A percentile compares a stretch with the other conserved stretches of the same genome.
Evolutionary conservation across 768 basidiomycete species (phyloP).

Genomic region (Dendrothele bispora): DNA sequence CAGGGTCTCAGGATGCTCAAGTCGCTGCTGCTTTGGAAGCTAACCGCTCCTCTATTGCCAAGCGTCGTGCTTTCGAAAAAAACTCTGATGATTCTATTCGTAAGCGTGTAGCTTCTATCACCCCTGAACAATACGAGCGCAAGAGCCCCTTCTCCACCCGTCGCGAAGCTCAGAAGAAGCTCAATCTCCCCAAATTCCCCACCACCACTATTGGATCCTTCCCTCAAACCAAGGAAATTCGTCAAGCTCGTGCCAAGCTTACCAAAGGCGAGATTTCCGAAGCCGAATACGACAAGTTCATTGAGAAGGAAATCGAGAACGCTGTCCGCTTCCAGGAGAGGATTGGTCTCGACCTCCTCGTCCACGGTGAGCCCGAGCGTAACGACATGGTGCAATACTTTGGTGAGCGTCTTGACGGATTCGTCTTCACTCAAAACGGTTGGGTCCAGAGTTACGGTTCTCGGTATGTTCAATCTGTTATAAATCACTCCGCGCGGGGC

Average conservation of each 20-base stretch:
- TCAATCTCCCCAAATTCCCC: constrained; percentile 94
- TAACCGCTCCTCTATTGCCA: constrained; percentile 88
- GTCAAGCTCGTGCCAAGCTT: constrained; percentile 92
- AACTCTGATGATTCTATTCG: constrained; percentile 93
- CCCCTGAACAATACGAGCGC: constrained; percentile 80
- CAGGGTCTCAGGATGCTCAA: constrained; percentile 76
- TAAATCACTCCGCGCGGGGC: too few relatives aligned
- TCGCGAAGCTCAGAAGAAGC: constrained; percentile 84
- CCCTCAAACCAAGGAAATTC: constrained; percentile 99
- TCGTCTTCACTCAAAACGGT: constrained; percentile 97
- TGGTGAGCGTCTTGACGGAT: constrained; percentile 91
- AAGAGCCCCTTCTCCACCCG: constrained; percentile 87
- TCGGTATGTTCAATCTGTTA: constrained; percentile 51
- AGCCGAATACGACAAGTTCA: constrained; percentile 93
- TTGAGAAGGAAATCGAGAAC: constrained; percentile 93
- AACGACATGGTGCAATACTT: constrained; percentile 99
- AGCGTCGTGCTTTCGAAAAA: constrained; percentile 92
- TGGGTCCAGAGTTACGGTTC: constrained; percentile 99
- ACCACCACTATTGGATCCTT: constrained; percentile 99
- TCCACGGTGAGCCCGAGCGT: constrained; percentile 98
- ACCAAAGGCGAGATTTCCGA: constrained; percentile 86
- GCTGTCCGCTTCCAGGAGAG: constrained; percentile 98
- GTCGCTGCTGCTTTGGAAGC: constrained; percentile 77
- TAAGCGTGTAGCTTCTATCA: constrained; percentile 92
- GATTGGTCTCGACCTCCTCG: constrained; percentile 93